Base-by-base conservation (phyloP, 2,329 filamentous ascomycete genomes). In the Fusarium dlaminii region DNA sequence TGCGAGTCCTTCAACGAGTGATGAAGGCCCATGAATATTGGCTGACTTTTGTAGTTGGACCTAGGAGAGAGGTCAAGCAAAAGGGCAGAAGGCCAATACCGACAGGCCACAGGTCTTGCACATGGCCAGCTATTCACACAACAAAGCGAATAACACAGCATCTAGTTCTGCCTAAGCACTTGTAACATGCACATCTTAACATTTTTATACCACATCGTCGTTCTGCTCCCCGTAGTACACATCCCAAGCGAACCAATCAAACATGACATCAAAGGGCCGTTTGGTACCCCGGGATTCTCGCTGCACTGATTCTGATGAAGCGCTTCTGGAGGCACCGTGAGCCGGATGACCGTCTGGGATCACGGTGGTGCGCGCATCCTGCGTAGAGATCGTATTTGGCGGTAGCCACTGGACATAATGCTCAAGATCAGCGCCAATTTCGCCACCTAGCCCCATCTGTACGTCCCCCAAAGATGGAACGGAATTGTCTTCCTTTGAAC, bases 241-340 rank as follows among this genome's bases (percentile, higher is more conserved):
- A 40, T 68, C 62, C 66, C 49, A 68, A 17, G 62, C 49, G 15
- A 68, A 61, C 66, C 66, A 68, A 30, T 66, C 48, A 29, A 68
- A 61, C 32, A 59, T 55, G 9, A 52, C 24, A 49, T 68, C 43
- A 22, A 68, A 67, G 1, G 55, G 57, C 7, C 49, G 48, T 18
- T 67, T 66, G 1, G 7, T 27, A 13, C 55, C 42, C 2, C 15
- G 54, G 0, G 27, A 5, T 5, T 18, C 29, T 40, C 8, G 22
- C 39, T 10, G 13, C 39, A 40, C 22, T 6, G 39, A 6, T 10
- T n/a, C 39, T 9, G 39, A 14, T n/a, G 22, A n/a, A n/a, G 8
- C 22, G 3, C 8, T 40, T 40, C 1, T n/a, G 0, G 22, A 40
- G 1, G 13, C 13, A n/a, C 0, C 2, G 39, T 15, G 22, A 40